These are phyloP conservation scores for Styphnolobium japonicum DNA, from an alignment of 306 rosid species.

Conservation along the genomic window DNA sequence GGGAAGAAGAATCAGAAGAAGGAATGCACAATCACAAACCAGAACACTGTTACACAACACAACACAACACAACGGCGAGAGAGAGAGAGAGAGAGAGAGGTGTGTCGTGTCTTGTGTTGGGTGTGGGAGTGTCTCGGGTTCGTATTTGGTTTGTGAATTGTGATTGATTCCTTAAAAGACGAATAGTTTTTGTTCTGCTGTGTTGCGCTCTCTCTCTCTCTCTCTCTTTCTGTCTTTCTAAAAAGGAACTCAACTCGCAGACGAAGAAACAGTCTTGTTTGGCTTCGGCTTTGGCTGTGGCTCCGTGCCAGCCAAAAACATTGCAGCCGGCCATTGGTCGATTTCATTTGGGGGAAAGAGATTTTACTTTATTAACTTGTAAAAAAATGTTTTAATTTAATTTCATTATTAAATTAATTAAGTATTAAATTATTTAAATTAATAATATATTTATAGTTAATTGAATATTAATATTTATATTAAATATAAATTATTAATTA, in stretches of 20 bases:
- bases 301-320: slow-evolving; percentile 8
- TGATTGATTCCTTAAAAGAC: background rate
- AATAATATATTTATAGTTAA: no score
- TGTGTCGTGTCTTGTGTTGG: background rate
- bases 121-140: background rate
- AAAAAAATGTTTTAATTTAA: no score
- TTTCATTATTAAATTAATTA: no score
- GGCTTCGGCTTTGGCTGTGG: background rate
- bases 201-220: background rate
- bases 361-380: no score
- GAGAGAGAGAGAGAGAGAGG: background rate
- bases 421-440: no score
- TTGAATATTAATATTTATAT: no score
- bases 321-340: background rate
- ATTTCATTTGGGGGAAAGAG: no score
- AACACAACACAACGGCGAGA: no score
- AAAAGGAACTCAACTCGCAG: background rate
- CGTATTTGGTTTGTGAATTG: background rate
- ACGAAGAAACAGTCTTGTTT: background rate
- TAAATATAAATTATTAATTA: no score
- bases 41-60: no score
- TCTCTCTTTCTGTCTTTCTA: background rate
- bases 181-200: slow-evolving; percentile 1
- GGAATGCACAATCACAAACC: background rate
- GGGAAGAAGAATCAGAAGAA: background rate